phyloP scores from a whole-genome alignment of 169 alveolate genomes.

The Cyclospora cayetanensis region DNA sequence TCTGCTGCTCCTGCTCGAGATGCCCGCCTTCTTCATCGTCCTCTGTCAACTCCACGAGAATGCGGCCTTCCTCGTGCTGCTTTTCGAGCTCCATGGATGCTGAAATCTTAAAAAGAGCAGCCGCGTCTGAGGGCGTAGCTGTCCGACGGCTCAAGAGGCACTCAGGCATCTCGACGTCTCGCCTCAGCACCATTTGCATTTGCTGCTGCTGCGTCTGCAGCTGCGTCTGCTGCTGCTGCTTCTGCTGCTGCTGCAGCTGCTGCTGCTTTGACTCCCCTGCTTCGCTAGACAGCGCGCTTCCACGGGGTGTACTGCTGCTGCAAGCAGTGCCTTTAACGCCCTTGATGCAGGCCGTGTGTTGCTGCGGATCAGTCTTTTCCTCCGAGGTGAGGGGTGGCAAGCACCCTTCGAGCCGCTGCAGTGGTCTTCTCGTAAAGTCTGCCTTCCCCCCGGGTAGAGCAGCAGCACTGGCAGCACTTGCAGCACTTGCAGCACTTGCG shows the following conservation, averaged over 20 bases:
- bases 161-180: no score
- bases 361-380: not conserved
- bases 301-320: not conserved
- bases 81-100: no score
- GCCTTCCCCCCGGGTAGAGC: not conserved
- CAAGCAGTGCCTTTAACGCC: not conserved
- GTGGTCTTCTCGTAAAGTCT: not conserved
- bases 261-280: not conserved
- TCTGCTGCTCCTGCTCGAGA: not conserved
- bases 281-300: not conserved
- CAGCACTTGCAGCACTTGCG: not conserved
- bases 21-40: not conserved
- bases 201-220: not conserved
- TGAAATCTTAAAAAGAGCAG: no score
- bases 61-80: no score
- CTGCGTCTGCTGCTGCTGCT: not conserved
- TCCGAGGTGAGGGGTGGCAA: not conserved
- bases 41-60: no score
- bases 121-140: no score
- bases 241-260: conserved; percentile 1
- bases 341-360: not conserved
- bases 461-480: not conserved
- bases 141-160: not conserved
- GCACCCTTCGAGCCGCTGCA: not conserved
- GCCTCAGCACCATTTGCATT: no score